A percentile compares a stretch with the other conserved stretches of the same genome.
phyloP scores from a whole-genome alignment of 345 rosid species.

The Syzygium oleosum region DNA sequence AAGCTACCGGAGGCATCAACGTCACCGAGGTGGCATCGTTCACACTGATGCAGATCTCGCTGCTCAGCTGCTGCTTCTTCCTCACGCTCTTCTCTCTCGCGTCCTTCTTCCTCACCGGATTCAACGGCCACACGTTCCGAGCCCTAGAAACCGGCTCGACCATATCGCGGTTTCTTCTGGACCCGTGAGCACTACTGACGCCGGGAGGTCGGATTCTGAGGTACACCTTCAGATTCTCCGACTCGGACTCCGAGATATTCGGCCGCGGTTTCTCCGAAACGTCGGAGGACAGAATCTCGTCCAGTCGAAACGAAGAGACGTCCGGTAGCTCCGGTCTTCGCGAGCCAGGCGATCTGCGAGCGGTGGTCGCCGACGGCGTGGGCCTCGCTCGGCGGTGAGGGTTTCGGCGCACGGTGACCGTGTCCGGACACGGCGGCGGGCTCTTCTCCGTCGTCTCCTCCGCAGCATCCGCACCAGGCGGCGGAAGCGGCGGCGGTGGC shows the following conservation, averaged over 20 bases:
- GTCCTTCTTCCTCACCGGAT: constrained; percentile 33
- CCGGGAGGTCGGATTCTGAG: constrained; percentile 50
- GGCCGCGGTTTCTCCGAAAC: constrained; percentile 1
- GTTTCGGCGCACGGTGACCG: constrained; percentile 62
- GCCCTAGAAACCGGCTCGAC: background rate
- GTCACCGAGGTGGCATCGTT: constrained; percentile 53
- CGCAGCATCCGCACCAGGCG: background rate
- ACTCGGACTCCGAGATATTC: background rate
- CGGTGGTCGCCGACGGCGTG: constrained; percentile 26
- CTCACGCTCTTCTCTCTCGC: constrained; percentile 17
- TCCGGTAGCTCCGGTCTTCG: constrained; percentile 6
- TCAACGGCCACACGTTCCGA: constrained; percentile 4
- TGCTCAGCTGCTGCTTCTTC: background rate
- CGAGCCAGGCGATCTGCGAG: background rate
- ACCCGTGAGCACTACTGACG: background rate
- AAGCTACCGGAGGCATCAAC: constrained; percentile 42
- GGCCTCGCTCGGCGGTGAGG: constrained; percentile 72
- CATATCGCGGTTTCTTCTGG: background rate
- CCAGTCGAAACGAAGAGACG: constrained; percentile 49
- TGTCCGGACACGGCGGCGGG: constrained; percentile 35
- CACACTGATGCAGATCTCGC: constrained; percentile 33
- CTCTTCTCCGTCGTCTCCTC: background rate
- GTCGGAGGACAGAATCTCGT: constrained; percentile 48
- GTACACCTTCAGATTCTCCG: constrained; percentile 56
- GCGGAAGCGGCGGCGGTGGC: background rate